Evolutionary conservation across 1,139 yeast genomes (phyloP).

Genomic region (Spencermartinsiella ligniputridi): DNA sequence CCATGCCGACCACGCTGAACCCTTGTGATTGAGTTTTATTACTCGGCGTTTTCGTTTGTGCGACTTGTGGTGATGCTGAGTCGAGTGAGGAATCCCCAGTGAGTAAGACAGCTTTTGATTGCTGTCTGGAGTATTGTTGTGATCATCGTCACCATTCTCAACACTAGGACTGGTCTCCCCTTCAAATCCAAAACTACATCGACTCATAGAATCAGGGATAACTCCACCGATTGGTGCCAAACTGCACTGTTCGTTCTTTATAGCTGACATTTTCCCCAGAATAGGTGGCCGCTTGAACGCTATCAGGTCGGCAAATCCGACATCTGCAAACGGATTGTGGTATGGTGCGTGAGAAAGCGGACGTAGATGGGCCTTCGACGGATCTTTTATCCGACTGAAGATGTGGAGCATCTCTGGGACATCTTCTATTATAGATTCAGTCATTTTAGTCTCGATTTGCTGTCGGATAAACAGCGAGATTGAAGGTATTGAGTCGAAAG

Average conservation of each 20-base stretch:
- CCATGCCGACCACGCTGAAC: not conserved
- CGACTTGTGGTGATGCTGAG: no score
- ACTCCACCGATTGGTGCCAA: not conserved
- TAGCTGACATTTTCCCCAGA: not conserved
- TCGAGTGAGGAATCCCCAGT: no score
- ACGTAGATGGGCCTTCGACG: constrained; percentile 7
- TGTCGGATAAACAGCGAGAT: constrained; percentile 73
- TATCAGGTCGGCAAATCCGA: not conserved
- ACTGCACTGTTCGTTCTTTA: not conserved
- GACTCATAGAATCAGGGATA: not conserved
- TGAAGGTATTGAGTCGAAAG: constrained; percentile 80
- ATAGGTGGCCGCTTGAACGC: not conserved
- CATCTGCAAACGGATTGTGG: not conserved
- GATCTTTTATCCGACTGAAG: constrained; percentile 30
- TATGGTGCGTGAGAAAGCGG: constrained; percentile 1
- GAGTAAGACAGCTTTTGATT: no score
- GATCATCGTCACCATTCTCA: no score
- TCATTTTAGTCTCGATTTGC: constrained; percentile 64
- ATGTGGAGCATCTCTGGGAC: constrained; percentile 72
- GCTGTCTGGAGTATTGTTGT: no score
- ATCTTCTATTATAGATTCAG: constrained; percentile 71
- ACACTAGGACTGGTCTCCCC: no score
- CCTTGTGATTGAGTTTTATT: not conserved
- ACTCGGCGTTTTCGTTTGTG: constrained; percentile 1
- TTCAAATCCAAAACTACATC: no score